Conservation (phyloP, 2,329 filamentous ascomycete genomes). For the Aspergillus texensis region DNA sequence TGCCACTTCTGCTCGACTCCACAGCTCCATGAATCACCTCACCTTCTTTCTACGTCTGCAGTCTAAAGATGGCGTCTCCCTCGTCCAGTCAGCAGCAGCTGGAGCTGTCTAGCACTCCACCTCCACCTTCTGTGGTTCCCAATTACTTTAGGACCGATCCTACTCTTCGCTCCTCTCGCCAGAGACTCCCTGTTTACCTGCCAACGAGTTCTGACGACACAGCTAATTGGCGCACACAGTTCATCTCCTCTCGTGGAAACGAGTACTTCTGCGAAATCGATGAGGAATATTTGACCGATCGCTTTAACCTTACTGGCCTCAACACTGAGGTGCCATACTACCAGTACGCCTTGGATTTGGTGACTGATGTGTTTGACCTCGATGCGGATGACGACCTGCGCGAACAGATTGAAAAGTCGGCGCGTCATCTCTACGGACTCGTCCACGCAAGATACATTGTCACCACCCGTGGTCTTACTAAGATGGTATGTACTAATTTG, state of each 20-base stretch:
- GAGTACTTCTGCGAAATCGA: constrained; percentile 99
- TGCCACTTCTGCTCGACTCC: neutral
- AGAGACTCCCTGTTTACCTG: neutral
- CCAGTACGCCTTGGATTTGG: constrained; percentile 95
- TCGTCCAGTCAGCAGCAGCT: neutral
- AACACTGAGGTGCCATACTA: constrained; percentile 99
- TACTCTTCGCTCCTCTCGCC: neutral
- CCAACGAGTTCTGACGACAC: neutral
- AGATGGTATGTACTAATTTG: constrained; percentile 72
- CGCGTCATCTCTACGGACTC: constrained; percentile 90
- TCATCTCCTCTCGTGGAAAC: constrained; percentile 95
- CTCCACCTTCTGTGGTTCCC: neutral
- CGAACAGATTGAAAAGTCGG: constrained; percentile 96
- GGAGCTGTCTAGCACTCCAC: neutral
- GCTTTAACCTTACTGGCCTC: constrained; percentile 95
- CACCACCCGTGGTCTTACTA: constrained; percentile 87
- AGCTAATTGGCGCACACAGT: constrained; percentile 58
- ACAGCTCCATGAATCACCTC: neutral
- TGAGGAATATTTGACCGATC: constrained; percentile 96
- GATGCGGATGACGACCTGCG: constrained; percentile 99
- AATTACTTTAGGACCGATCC: neutral
- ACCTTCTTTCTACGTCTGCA: neutral
- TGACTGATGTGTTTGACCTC: constrained; percentile 97
- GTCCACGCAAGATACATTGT: constrained; percentile 97
- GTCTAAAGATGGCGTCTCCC: neutral